Evolutionary conservation across 306 rosid species (phyloP), one percentile per base, ranked within the genome.

Genomic region (Fragaria iinumae): DNA sequence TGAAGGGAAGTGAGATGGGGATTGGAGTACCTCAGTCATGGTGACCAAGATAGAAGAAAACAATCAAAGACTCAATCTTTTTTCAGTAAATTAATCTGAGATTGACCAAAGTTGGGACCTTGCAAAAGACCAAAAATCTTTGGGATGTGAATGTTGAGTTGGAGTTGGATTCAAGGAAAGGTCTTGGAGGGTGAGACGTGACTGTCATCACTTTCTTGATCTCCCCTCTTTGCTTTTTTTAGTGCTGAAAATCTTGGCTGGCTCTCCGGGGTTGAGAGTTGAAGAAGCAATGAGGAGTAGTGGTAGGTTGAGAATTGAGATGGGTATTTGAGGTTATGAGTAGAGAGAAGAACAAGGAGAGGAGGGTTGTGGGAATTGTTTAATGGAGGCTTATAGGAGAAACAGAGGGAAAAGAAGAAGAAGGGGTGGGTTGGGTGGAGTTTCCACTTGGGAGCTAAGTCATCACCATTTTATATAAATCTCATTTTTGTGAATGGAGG

Each of bases 161-260:
- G 88, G 95, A 91, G 93, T 93, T 87, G 90, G 85, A 76, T 90
- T 88, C 83, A 93, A 90, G 98, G 80, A 91, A 90, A 80, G 89
- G 76, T 36, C 78, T 76, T 52, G 88, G 86, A 83, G 73, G 96
- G 87, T 90, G 78, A 82, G 85, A 90, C 87, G 92, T 85, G 87
- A 79, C 73, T 60, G 76, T 91, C 96, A 89, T 85, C 79, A 83
- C 85, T 82, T 73, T 36, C n/a, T 39, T 77, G 59, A 77, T 36
- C 43, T 52, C 60, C 76, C 64, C 39, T 63, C 12, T 21, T 21
- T 23, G 18, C 4, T 27, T 21, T 56, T 9, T 29, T 14, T 4
- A 48, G 52, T 48, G 52, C 4, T 63, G 70, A 52, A 27, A 38
- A 32, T 69, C 62, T 66, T 72, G 62, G 83, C 84, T 67, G 80